Conservation (phyloP, 1,139 yeast species). For the Hemisphaericaspora xylanilytica region DNA sequence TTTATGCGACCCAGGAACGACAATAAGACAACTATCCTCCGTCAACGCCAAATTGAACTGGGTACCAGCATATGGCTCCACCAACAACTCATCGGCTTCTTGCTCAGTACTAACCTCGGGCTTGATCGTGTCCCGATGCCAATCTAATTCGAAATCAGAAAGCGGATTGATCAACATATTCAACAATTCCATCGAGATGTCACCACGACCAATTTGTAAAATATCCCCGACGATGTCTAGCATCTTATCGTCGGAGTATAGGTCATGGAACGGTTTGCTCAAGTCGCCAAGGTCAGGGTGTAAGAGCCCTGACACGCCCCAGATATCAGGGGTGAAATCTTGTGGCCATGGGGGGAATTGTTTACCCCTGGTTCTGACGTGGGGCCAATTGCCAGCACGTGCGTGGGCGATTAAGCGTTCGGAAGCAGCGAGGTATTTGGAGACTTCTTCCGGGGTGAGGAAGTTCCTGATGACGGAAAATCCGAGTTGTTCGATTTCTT, state of each 20-base stretch:
- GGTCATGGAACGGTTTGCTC: constrained; percentile 41
- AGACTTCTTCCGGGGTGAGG: constrained; percentile 42
- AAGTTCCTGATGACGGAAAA: constrained; percentile 44
- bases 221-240: constrained; percentile 45
- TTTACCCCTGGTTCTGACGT: constrained; percentile 53
- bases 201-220: constrained; percentile 36
- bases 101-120: constrained; percentile 50
- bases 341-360: constrained; percentile 63
- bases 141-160: constrained; percentile 54
- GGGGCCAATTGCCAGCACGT: constrained; percentile 51
- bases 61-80: constrained; percentile 50
- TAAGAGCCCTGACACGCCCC: constrained; percentile 54
- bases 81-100: constrained; percentile 39
- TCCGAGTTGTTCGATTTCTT: constrained; percentile 43
- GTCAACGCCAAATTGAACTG: constrained; percentile 56
- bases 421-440: constrained; percentile 36
- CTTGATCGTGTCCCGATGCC: constrained; percentile 56
- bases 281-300: constrained; percentile 48
- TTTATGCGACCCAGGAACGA: constrained; percentile 51
- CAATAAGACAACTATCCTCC: constrained; percentile 49
- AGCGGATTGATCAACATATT: constrained; percentile 58
- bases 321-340: constrained; percentile 53
- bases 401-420: constrained; percentile 45
- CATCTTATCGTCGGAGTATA: constrained; percentile 44
- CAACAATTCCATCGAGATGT: constrained; percentile 51